Evolutionary conservation across 2,329 filamentous ascomycete genomes (phyloP).

Genomic region (Pezicula carpinea): DNA sequence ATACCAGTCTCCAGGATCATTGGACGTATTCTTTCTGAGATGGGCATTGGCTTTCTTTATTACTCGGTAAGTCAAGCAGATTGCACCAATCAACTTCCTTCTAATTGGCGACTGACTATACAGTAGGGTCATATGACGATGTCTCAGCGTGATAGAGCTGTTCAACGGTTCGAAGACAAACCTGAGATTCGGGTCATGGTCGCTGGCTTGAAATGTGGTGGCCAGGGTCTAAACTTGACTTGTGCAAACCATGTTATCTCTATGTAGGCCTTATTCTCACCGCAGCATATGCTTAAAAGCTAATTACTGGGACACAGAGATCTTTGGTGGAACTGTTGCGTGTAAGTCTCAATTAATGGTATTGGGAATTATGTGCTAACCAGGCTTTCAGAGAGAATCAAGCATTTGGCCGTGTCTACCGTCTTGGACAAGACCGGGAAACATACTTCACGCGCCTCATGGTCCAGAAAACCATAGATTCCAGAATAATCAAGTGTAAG

Average conservation of each 20-base stretch:
- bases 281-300: background rate
- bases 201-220: constrained; percentile 48
- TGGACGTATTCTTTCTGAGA: constrained; percentile 37
- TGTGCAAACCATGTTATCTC: constrained; percentile 39
- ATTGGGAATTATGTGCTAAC: background rate
- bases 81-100: background rate
- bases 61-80: constrained; percentile 28
- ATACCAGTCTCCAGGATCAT: constrained; percentile 45
- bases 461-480: constrained; percentile 51
- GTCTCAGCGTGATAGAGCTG: constrained; percentile 35
- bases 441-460: constrained; percentile 53
- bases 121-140: constrained; percentile 43
- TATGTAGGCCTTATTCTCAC: constrained; percentile 16
- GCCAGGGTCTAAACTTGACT: constrained; percentile 46
- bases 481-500: constrained; percentile 36
- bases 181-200: constrained; percentile 40
- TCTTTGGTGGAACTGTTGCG: constrained; percentile 4
- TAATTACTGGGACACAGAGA: background rate
- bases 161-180: constrained; percentile 38
- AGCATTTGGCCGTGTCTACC: constrained; percentile 51
- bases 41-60: constrained; percentile 36
- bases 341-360: constrained; percentile 1
- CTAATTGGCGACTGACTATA: background rate
- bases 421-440: constrained; percentile 57
- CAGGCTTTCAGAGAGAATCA: constrained; percentile 45